phyloP scores from a whole-genome alignment of 495 filamentous ascomycete species.

The Penicillium paxilli region DNA sequence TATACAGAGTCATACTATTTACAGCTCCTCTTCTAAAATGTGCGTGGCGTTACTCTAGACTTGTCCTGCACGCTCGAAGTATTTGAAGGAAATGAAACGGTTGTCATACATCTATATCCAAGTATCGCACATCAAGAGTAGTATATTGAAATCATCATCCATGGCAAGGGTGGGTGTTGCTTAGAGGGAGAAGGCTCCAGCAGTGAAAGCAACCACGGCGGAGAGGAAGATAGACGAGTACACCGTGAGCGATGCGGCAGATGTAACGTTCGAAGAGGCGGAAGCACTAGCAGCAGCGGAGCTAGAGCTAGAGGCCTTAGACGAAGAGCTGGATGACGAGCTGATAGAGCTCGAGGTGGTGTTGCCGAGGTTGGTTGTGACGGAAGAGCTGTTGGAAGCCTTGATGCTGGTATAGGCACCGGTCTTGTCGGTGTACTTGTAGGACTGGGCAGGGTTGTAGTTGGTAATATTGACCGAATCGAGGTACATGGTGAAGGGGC shows the following conservation, averaged over 20 bases:
- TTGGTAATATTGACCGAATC: slow-evolving; percentile 52
- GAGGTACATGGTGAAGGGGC: slow-evolving; percentile 79
- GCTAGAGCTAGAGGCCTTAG: slow-evolving; percentile 11
- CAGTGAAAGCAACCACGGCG: slow-evolving; percentile 24
- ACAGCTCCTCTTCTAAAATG: too few species aligned
- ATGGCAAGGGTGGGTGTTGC: background rate
- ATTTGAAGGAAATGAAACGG: background rate
- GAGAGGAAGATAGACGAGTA: slow-evolving; percentile 7
- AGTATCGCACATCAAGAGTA: background rate
- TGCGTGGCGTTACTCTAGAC: too few species aligned
- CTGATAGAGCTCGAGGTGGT: background rate
- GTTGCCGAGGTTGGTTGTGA: background rate
- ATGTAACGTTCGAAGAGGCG: slow-evolving; percentile 2
- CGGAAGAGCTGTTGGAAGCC: slow-evolving; percentile 21
- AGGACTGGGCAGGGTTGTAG: slow-evolving; percentile 49
- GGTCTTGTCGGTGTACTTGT: slow-evolving; percentile 66
- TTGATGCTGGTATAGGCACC: slow-evolving; percentile 77
- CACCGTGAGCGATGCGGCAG: slow-evolving; percentile 7
- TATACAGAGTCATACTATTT: too few species aligned
- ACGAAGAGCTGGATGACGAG: slow-evolving; percentile 9
- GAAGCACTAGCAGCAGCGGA: slow-evolving; percentile 12
- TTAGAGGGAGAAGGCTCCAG: slow-evolving; percentile 27
- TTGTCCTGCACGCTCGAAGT: background rate
- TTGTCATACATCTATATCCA: background rate
- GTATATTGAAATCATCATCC: background rate